Evolutionary conservation across 1,139 yeast species (phyloP).

Genomic region (Blastobotrys proliferans): DNA sequence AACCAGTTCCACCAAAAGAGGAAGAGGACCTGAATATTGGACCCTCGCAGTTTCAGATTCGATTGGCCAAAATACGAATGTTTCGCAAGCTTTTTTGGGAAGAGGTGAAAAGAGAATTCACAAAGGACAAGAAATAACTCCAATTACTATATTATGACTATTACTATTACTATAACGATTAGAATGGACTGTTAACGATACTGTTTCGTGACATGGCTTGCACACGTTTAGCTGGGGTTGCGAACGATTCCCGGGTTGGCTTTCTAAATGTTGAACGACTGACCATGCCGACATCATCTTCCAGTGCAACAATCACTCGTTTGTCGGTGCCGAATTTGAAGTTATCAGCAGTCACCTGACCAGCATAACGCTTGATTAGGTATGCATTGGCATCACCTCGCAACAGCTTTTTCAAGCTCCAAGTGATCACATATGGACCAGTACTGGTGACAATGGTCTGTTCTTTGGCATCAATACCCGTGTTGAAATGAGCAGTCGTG

Average conservation of each 20-base stretch:
- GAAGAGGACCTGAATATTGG: slow-evolving; percentile 10
- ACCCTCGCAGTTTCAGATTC: slow-evolving; percentile 21
- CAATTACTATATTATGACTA: background rate
- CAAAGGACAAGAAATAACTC: background rate
- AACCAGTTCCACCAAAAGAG: slow-evolving; percentile 33
- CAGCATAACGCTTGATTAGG: slow-evolving; percentile 58
- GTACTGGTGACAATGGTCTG: slow-evolving; percentile 69
- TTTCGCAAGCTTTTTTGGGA: slow-evolving; percentile 58
- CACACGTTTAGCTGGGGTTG: slow-evolving; percentile 30
- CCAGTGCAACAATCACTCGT: slow-evolving; percentile 65
- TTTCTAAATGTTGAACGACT: slow-evolving; percentile 53
- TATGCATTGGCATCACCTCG: slow-evolving; percentile 55
- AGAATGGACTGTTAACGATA: slow-evolving; percentile 34
- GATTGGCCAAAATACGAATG: slow-evolving; percentile 49
- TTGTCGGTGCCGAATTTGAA: slow-evolving; percentile 71
- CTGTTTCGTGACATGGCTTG: slow-evolving; percentile 29
- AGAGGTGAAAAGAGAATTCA: slow-evolving; percentile 54
- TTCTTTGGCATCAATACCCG: slow-evolving; percentile 59
- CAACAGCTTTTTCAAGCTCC: slow-evolving; percentile 66
- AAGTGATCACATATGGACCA: slow-evolving; percentile 76
- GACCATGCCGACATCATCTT: slow-evolving; percentile 67
- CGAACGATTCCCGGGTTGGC: slow-evolving; percentile 49
- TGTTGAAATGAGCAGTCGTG: slow-evolving; percentile 73
- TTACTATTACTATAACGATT: slow-evolving; percentile 4
- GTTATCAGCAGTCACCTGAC: slow-evolving; percentile 68